These are phyloP conservation scores for Aspergillus ibericus DNA, from an alignment of 2,329 filamentous ascomycete species.

Conservation along the genomic window DNA sequence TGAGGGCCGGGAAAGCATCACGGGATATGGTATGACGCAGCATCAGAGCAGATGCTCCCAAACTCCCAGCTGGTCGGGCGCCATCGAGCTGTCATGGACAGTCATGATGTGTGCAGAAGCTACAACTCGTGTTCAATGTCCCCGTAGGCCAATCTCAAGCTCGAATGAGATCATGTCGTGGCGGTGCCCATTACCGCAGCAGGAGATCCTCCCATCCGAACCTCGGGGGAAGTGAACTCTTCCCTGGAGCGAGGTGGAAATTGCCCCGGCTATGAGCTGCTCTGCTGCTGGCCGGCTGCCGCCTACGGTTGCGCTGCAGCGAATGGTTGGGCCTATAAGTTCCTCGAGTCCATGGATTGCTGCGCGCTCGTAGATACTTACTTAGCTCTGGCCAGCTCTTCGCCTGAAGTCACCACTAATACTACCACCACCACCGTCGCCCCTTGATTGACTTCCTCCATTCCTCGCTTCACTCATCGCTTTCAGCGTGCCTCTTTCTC, in stretches of 20 bases:
- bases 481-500: background rate
- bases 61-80: too few species aligned
- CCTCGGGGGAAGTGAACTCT: constrained; percentile 25
- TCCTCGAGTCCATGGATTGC: background rate
- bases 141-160: background rate
- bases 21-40: constrained; percentile 2
- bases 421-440: too few species aligned
- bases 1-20: constrained; percentile 17
- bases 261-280: constrained; percentile 20
- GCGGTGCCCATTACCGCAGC: background rate
- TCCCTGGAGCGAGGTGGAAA: constrained; percentile 15
- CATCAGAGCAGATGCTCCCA: background rate
- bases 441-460: background rate
- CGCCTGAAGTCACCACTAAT: background rate
- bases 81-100: too few species aligned
- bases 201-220: constrained; percentile 10
- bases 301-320: background rate
- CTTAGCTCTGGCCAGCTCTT: background rate
- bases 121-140: background rate
- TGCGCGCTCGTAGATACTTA: background rate
- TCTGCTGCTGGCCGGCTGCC: background rate
- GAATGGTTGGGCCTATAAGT: background rate
- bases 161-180: background rate
- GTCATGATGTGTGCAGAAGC: background rate
- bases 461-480: background rate